phyloP scores from a whole-genome alignment of 768 basidiomycete species.

The Chalciporus piperatus region DNA sequence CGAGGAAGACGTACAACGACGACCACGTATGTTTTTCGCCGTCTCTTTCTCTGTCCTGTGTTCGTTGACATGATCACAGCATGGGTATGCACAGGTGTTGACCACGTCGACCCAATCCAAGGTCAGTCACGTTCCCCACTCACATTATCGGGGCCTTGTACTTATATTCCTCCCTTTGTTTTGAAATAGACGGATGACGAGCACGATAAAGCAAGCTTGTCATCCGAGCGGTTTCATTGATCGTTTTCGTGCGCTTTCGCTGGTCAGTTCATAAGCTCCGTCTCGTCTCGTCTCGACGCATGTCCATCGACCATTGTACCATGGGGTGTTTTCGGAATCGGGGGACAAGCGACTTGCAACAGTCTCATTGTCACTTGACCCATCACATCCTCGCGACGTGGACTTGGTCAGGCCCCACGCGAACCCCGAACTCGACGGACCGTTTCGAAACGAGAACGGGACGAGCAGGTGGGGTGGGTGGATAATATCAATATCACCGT shows the following conservation, averaged over 20 bases:
- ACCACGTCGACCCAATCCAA: constrained; percentile 19
- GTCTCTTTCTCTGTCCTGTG: no score
- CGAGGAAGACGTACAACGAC: constrained; percentile 16
- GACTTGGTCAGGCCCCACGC: no score
- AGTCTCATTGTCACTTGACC: no score
- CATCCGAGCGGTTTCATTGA: neutral
- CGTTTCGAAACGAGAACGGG: no score
- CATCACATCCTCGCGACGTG: no score
- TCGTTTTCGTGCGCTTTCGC: neutral
- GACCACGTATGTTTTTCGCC: neutral
- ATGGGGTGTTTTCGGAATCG: neutral
- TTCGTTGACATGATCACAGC: constrained; percentile 11
- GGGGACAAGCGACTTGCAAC: no score
- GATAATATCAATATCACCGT: no score
- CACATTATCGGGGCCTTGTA: no score
- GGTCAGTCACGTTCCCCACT: neutral
- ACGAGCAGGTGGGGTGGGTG: no score
- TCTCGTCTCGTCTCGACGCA: no score
- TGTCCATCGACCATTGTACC: neutral
- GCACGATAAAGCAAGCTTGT: neutral
- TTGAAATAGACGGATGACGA: neutral
- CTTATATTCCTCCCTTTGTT: no score
- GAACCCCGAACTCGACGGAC: no score
- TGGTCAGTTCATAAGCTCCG: neutral
- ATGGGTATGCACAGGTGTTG: constrained; percentile 15